phyloP scores from a whole-genome alignment of 2,329 filamentous ascomycete species.

The Aspergillus tamarii region DNA sequence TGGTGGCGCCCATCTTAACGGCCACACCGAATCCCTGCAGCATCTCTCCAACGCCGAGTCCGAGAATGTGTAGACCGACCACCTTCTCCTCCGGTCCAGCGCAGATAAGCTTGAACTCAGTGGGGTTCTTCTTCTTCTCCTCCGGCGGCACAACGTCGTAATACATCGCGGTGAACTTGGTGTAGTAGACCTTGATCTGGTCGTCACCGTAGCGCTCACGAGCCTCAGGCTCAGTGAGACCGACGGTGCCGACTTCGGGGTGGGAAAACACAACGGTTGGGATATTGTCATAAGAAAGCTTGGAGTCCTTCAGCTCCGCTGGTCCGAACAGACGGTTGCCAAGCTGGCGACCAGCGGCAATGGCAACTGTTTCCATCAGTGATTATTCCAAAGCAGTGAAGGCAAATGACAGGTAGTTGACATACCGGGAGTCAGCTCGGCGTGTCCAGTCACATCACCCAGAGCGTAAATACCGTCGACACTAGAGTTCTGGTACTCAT shows the following conservation, averaged over 20 bases:
- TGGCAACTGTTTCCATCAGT: constrained; percentile 44
- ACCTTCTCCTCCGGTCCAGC: constrained; percentile 54
- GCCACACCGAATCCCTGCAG: constrained; percentile 76
- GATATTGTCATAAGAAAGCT: constrained; percentile 54
- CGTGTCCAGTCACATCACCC: constrained; percentile 56
- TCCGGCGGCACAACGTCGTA: constrained; percentile 51
- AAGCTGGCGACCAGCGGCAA: constrained; percentile 55
- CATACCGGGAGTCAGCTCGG: constrained; percentile 54
- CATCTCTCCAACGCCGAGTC: constrained; percentile 63
- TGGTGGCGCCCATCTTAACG: constrained; percentile 78
- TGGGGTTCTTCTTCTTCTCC: constrained; percentile 54
- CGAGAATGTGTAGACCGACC: constrained; percentile 54
- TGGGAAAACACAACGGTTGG: constrained; percentile 58
- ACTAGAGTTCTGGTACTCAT: constrained; percentile 55
- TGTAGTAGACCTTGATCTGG: constrained; percentile 55
- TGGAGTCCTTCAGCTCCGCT: constrained; percentile 46
- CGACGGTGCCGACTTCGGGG: constrained; percentile 53
- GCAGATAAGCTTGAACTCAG: constrained; percentile 55
- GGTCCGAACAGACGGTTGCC: constrained; percentile 55
- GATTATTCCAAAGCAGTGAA: not conserved
- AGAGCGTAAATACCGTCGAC: constrained; percentile 53
- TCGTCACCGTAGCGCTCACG: constrained; percentile 52
- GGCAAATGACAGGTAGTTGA: not conserved
- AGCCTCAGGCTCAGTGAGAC: constrained; percentile 55
- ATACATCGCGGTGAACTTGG: constrained; percentile 54